Evolutionary conservation across 139 green algal genomes (phyloP).

Genomic region (Haematococcus lacustris): DNA sequence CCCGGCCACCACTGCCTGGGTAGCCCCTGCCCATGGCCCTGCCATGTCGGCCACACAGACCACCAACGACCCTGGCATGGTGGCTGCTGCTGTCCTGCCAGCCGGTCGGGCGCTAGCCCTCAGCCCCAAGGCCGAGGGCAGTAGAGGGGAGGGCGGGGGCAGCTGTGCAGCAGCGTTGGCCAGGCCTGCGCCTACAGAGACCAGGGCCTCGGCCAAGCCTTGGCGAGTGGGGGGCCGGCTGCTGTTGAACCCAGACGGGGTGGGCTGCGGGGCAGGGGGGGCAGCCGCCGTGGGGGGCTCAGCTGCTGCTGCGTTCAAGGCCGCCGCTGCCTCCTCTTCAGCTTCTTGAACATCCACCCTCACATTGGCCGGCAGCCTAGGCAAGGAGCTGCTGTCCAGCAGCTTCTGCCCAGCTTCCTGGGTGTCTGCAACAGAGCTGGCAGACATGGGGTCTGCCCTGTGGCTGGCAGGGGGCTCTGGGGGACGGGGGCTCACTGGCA

Average conservation of each 20-base stretch:
- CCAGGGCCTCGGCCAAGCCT: conserved; percentile 9
- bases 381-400: background rate
- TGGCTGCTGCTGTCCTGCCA: background rate
- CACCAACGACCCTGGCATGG: background rate
- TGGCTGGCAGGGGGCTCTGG: background rate
- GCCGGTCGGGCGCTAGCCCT: background rate
- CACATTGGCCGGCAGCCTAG: background rate
- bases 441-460: background rate
- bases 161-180: conserved; percentile 1
- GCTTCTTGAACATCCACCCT: background rate
- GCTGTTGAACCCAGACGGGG: background rate
- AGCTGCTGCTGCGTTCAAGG: background rate
- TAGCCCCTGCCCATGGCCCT: background rate
- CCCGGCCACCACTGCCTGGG: background rate
- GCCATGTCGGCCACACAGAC: background rate
- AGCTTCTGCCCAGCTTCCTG: background rate
- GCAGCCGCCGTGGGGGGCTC: background rate
- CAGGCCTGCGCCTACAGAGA: conserved; percentile 1
- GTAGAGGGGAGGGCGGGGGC: background rate
- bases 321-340: background rate
- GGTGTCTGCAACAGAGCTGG: background rate
- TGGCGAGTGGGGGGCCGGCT: conserved; percentile 9
- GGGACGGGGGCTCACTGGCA: background rate
- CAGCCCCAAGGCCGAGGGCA: background rate
- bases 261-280: background rate